These are phyloP conservation scores for Sparassis latifolia DNA, from an alignment of 1,284 basidiomycete genomes.

Conservation along the genomic window DNA sequence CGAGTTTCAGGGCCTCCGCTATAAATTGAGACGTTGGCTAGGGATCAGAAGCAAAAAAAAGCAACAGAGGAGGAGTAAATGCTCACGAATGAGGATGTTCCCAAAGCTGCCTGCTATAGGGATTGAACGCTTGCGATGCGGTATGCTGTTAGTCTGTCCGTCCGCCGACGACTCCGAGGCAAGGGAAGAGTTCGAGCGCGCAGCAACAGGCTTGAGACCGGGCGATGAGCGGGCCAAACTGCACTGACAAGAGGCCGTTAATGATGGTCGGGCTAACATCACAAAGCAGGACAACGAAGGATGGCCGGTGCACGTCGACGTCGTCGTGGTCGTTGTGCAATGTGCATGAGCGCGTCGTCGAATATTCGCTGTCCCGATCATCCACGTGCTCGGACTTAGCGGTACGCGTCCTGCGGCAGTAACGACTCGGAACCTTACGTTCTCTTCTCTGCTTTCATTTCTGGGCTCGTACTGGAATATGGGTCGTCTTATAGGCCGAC, in stretches of 20 bases:
- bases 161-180: neutral
- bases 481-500: slow-evolving; percentile 46
- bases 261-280: too few species aligned
- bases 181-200: slow-evolving; percentile 12
- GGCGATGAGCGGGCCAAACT: too few species aligned
- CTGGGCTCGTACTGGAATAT: slow-evolving; percentile 27
- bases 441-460: slow-evolving; percentile 4
- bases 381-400: too few species aligned
- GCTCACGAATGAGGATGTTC: slow-evolving; percentile 30
- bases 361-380: too few species aligned
- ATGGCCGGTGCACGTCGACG: too few species aligned
- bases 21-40: neutral
- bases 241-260: too few species aligned
- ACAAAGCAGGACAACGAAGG: too few species aligned
- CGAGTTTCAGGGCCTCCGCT: too few species aligned
- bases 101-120: slow-evolving; percentile 27
- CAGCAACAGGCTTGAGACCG: neutral
- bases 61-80: neutral
- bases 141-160: neutral
- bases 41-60: neutral
- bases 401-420: too few species aligned
- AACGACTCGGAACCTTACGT: neutral
- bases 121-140: slow-evolving; percentile 11
- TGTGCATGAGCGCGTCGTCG: too few species aligned
- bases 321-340: too few species aligned